Percentiles rank a stretch among this genome's conserved stretches.
Conservation (phyloP, 2,329 filamentous ascomycete species). For the Aspergillus viridinutans region DNA sequence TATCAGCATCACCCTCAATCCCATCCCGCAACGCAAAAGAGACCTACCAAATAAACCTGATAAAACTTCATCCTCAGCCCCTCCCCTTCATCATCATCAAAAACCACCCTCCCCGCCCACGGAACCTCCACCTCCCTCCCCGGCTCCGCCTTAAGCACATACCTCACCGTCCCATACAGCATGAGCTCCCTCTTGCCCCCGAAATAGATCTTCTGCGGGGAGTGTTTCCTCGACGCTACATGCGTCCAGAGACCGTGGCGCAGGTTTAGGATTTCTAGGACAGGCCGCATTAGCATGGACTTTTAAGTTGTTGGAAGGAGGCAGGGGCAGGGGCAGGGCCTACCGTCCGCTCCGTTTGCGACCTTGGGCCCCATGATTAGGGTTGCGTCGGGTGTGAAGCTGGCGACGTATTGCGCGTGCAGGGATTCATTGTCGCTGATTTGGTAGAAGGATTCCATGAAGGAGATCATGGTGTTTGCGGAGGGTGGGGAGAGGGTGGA, state of each 20-base stretch:
- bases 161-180: constrained; percentile 35
- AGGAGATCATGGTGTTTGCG: constrained; percentile 23
- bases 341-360: constrained; percentile 29
- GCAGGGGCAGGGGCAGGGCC: too few species aligned
- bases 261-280: constrained; percentile 29
- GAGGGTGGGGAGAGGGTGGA: constrained; percentile 21
- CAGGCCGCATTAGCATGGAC: background rate
- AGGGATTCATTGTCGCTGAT: constrained; percentile 32
- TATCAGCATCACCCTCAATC: background rate
- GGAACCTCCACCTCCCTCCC: constrained; percentile 32
- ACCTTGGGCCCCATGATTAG: constrained; percentile 37
- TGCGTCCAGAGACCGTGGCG: constrained; percentile 36
- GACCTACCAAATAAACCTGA: constrained; percentile 38
- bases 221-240: constrained; percentile 31
- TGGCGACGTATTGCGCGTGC: constrained; percentile 33
- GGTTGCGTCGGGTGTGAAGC: constrained; percentile 33
- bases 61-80: constrained; percentile 36
- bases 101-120: constrained; percentile 36
- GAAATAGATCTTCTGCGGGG: constrained; percentile 29
- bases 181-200: constrained; percentile 32
- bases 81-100: constrained; percentile 21
- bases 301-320: too few species aligned
- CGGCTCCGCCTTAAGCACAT: constrained; percentile 28
- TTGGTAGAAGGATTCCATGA: constrained; percentile 35
- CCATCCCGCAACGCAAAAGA: background rate